These are phyloP conservation scores for Acacia pycnantha DNA, from an alignment of 331 rosid species.

Conservation along the genomic window DNA sequence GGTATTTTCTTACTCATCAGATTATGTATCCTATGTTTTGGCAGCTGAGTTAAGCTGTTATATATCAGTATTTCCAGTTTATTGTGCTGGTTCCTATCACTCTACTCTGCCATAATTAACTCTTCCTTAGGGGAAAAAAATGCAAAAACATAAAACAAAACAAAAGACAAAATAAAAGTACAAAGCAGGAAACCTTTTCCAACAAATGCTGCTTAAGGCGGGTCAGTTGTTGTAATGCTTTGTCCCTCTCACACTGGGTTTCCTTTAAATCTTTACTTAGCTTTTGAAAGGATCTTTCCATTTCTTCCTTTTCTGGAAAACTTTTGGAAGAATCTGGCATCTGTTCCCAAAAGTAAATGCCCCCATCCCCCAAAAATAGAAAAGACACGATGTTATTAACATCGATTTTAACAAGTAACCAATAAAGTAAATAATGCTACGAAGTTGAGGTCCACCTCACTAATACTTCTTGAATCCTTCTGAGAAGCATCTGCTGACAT, in stretches of 20 bases:
- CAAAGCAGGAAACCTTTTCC: conserved; percentile 69
- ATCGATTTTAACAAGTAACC: conserved; percentile 10
- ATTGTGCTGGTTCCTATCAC: too few species aligned
- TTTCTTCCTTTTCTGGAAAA: conserved; percentile 72
- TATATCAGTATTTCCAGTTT: too few species aligned
- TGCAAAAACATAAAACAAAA: conserved; percentile 3
- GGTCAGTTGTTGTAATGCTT: conserved; percentile 67
- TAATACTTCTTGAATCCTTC: conserved; percentile 41
- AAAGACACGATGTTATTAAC: neutral
- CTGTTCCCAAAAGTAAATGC: conserved; percentile 42
- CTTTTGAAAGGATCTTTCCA: conserved; percentile 71
- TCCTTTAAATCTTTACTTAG: conserved; percentile 68
- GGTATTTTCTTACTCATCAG: too few species aligned
- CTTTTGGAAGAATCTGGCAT: conserved; percentile 50
- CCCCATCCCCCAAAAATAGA: conserved; percentile 13
- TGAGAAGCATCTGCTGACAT: conserved; percentile 44
- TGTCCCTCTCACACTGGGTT: conserved; percentile 69
- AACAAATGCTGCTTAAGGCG: conserved; percentile 97
- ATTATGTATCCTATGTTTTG: too few species aligned
- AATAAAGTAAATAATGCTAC: conserved; percentile 7
- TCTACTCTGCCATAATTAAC: neutral
- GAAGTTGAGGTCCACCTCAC: conserved; percentile 49
- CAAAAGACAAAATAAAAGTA: neutral
- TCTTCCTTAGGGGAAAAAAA: neutral
- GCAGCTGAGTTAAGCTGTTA: too few species aligned